Conservation (phyloP, 805 yeast species). For the Ogataea nakhonphanomensis region DNA sequence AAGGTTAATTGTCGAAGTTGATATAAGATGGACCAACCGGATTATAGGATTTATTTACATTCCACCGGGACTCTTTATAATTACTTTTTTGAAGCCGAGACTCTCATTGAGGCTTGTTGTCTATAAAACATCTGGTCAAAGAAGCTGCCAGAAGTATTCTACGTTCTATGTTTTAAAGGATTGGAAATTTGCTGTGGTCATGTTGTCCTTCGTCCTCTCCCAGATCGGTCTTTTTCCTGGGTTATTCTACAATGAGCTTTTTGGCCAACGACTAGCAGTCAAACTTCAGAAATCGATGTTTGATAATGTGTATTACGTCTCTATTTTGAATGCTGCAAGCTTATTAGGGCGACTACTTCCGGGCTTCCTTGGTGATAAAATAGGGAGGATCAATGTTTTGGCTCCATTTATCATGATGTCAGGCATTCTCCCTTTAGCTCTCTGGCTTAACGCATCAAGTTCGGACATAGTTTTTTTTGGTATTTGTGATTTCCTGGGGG, state of each 20-base stretch:
- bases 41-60: not conserved
- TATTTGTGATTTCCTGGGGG: conserved; percentile 35
- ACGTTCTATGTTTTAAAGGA: not conserved
- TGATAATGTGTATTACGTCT: conserved; percentile 39
- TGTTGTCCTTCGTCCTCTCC: conserved; percentile 34
- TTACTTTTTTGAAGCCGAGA: not conserved
- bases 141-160: not conserved
- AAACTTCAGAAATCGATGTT: conserved; percentile 50
- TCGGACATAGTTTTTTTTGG: conserved; percentile 33
- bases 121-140: not conserved
- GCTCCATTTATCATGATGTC: conserved; percentile 34
- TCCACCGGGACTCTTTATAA: not conserved
- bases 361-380: conserved; percentile 45
- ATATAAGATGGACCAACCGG: conserved; percentile 24
- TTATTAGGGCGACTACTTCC: conserved; percentile 35
- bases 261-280: conserved; percentile 51
- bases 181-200: not conserved
- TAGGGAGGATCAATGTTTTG: conserved; percentile 40
- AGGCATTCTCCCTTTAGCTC: conserved; percentile 37
- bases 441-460: conserved; percentile 50
- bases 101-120: not conserved
- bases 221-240: conserved; percentile 36
- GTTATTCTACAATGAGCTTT: conserved; percentile 53
- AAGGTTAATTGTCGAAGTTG: conserved; percentile 33
- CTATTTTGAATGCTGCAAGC: not conserved